Conservation (phyloP, 495 filamentous ascomycete species). For the Apiosordaria backusii region DNA sequence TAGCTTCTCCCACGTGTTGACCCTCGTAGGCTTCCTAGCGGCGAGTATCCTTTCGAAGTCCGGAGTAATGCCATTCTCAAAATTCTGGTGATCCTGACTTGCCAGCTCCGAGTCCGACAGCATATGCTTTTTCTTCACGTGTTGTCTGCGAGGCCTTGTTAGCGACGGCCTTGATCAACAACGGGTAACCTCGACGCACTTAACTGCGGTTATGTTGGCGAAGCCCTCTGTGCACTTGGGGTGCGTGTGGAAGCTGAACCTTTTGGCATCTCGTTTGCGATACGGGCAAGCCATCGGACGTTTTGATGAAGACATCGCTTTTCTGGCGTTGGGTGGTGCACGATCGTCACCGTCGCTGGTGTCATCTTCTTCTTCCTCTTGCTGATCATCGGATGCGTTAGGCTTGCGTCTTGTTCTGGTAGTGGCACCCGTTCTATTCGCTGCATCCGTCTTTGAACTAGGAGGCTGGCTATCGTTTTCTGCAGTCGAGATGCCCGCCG, state of each 20-base stretch:
- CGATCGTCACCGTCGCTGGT: neutral
- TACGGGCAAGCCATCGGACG: neutral
- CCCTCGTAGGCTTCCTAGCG: neutral
- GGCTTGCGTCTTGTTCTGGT: neutral
- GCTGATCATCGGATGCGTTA: neutral
- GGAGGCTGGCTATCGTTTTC: neutral
- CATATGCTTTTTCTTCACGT: neutral
- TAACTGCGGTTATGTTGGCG: neutral
- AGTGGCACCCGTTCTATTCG: neutral
- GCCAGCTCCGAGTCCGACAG: neutral
- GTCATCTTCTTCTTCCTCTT: neutral
- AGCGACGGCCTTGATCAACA: neutral
- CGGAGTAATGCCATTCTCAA: neutral
- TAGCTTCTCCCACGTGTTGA: neutral
- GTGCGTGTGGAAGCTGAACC: neutral
- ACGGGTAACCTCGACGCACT: neutral
- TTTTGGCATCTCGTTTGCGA: neutral
- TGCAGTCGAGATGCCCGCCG: neutral
- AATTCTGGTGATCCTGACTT: neutral
- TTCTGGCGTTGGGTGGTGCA: neutral
- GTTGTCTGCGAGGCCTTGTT: neutral
- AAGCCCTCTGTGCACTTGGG: neutral
- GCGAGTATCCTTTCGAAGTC: neutral
- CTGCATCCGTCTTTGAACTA: neutral
- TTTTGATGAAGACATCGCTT: neutral